These are phyloP conservation scores for Pythium aquatile DNA, from an alignment of 352 stramenopile genomes.

Conservation along the genomic window DNA sequence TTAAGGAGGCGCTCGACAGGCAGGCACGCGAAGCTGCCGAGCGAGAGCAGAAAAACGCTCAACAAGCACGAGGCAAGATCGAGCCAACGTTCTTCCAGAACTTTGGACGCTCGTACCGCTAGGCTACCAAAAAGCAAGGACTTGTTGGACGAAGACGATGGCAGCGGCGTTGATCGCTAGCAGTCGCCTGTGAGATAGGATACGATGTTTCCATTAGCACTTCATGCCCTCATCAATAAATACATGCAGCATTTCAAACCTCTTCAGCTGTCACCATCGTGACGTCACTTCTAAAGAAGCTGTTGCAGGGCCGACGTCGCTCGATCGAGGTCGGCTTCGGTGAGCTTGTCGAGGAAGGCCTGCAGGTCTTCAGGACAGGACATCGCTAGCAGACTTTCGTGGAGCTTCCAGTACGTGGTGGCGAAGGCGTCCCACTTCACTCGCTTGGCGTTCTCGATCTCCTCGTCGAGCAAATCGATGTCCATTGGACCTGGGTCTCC, in stretches of 20 bases:
- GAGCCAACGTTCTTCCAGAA: constrained; percentile 72
- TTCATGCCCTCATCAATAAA: not conserved
- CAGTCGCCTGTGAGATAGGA: not conserved
- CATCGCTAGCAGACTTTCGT: constrained; percentile 35
- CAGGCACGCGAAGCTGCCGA: constrained; percentile 52
- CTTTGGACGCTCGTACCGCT: constrained; percentile 81
- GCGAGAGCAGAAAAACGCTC: constrained; percentile 51
- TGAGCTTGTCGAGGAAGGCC: constrained; percentile 32
- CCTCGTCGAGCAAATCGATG: constrained; percentile 17
- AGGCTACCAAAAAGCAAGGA: not conserved
- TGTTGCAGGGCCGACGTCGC: constrained; percentile 42
- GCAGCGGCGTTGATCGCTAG: not conserved
- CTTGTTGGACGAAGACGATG: not conserved
- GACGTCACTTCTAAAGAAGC: constrained; percentile 35
- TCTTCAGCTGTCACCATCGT: not conserved
- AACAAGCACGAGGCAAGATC: constrained; percentile 57
- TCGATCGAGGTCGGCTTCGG: constrained; percentile 46
- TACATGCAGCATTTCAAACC: not conserved
- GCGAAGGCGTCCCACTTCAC: constrained; percentile 25
- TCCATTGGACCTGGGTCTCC: not conserved
- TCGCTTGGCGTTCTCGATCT: constrained; percentile 21
- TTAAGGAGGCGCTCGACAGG: constrained; percentile 44
- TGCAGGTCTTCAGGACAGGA: constrained; percentile 30
- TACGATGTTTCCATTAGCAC: not conserved
- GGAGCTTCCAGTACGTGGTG: constrained; percentile 39